Evolutionary conservation across 2,329 filamentous ascomycete species (phyloP).

Genomic region (Alternaria hordeiaustralica): DNA sequence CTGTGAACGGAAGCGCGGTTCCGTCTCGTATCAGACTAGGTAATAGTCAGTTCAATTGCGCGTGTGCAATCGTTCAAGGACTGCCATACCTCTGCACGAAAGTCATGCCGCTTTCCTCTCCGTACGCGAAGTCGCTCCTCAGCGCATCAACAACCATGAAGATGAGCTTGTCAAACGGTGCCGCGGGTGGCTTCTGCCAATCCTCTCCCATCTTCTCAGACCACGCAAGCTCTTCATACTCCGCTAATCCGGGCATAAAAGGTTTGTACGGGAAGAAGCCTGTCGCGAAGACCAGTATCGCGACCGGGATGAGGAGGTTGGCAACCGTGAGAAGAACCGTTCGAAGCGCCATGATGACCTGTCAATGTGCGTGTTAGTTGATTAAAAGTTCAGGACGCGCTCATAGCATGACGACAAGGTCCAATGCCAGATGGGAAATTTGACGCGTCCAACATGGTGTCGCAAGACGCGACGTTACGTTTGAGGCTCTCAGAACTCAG

Average conservation of each 20-base stretch:
- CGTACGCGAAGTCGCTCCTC: conserved; percentile 89
- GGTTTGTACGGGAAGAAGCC: conserved; percentile 99
- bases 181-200: conserved; percentile 57
- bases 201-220: conserved; percentile 41
- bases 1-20: conserved; percentile 88
- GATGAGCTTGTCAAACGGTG: conserved; percentile 85
- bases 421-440: conserved; percentile 2
- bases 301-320: conserved; percentile 78
- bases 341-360: conserved; percentile 31
- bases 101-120: conserved; percentile 76
- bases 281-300: conserved; percentile 73
- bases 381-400: background rate
- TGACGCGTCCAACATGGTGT: conserved; percentile 28
- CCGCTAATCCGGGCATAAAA: conserved; percentile 82
- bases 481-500: conserved; percentile 19
- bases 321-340: conserved; percentile 64
- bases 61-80: background rate
- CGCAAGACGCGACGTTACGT: conserved; percentile 30
- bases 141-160: conserved; percentile 99
- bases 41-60: background rate
- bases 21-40: conserved; percentile 81
- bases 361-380: conserved; percentile 3
- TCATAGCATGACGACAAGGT: conserved; percentile 16
- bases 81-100: conserved; percentile 80
- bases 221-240: conserved; percentile 65